A percentile compares a stretch with the other conserved stretches of the same genome.
These are phyloP conservation scores for Beauveria scarabaeidicola DNA, from an alignment of 2,329 filamentous ascomycete genomes.

Conservation along the genomic window DNA sequence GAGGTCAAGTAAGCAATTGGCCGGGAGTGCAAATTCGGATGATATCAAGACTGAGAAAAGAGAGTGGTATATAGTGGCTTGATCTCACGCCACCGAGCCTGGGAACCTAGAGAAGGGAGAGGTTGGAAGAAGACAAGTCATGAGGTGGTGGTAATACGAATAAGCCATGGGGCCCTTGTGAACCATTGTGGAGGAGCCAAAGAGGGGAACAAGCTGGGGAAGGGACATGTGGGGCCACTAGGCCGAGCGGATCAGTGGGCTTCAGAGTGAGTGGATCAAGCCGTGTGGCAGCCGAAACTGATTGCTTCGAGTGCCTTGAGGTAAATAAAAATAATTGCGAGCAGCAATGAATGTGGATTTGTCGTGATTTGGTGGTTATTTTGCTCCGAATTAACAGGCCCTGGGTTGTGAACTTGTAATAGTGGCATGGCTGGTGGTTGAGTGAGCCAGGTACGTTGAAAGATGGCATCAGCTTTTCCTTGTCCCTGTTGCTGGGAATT, in stretches of 20 bases:
- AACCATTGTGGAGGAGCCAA: constrained; percentile 5
- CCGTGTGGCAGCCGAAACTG: neutral
- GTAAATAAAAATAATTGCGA: neutral
- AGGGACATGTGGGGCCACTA: neutral
- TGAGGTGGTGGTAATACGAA: too few species aligned
- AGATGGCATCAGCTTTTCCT: too few species aligned
- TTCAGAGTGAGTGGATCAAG: too few species aligned
- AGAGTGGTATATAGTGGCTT: neutral
- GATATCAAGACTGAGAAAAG: neutral
- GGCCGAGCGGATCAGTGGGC: neutral
- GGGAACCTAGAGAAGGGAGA: neutral
- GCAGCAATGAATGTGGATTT: neutral
- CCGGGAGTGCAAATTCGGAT: neutral
- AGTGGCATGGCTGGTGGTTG: neutral
- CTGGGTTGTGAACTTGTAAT: neutral
- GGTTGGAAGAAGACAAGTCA: neutral
- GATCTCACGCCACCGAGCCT: neutral
- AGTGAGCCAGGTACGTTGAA: neutral
- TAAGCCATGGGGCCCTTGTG: constrained; percentile 6
- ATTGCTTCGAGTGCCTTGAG: neutral
- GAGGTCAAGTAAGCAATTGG: neutral
- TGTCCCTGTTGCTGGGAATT: neutral
- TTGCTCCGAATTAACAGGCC: too few species aligned
- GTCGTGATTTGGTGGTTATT: neutral
- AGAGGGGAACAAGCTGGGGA: constrained; percentile 7